Base-by-base conservation (phyloP, 495 filamentous ascomycete genomes). In the Aspergillus cristatus region DNA sequence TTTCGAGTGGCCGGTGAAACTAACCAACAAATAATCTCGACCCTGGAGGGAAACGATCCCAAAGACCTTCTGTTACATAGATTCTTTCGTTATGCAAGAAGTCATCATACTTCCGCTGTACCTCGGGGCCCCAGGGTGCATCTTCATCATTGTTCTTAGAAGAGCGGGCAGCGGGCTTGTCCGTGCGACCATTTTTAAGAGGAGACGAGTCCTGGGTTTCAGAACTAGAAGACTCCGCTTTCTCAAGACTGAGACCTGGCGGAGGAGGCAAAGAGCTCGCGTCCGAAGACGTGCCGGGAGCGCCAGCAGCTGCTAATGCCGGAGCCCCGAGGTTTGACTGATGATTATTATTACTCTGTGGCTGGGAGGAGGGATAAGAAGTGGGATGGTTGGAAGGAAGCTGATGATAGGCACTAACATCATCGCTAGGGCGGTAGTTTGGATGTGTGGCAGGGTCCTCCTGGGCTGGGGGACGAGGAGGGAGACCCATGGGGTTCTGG, bases 1-100 rank as follows among this genome's bases (percentile, higher is more conserved):
- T n/a, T n/a, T n/a, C n/a, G n/a, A n/a, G n/a, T n/a, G n/a, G n/a
- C n/a, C n/a, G n/a, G n/a, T 26, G 18, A 37, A 40, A 72, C 84
- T 65, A 65, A 91, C 91, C 91, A 51, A 97, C 85, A 59, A 97
- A 96, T 5, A 98, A 62, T 44, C 91, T 70, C 1, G 87, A 94
- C 0, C 81, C 82, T 13, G 79, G 65, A 0, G 90, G 90, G 50
- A 97, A 97, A 38, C 80, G 78, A 54, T 97, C 87, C 91, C 90
- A 97, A 42, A 86, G 79, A 35, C 87, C 91, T 47, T 95, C 88
- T 7, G 74, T 78, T 20, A 94, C 84, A 54, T 89, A 88, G 22
- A 71, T 66, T 40, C 84, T 70, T 58, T 94, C 87, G 42, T 86
- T 74, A 32, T 75, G 72, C 8, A 91, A 63, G 54, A 96, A 98